These are phyloP conservation scores for Trifolium pratense DNA, from an alignment of 306 rosid genomes.

Conservation along the genomic window DNA sequence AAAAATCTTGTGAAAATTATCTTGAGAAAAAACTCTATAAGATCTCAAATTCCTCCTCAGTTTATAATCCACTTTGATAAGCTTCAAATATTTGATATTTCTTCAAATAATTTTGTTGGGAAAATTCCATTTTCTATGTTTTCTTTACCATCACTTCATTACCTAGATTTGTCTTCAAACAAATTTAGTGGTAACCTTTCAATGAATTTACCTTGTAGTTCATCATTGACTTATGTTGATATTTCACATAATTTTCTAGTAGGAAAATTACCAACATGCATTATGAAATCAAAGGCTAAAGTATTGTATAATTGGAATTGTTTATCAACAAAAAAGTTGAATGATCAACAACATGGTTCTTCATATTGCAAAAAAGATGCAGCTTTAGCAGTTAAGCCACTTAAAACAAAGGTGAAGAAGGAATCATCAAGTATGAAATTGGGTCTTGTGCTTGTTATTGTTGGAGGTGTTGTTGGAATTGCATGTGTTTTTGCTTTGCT, in stretches of 20 bases:
- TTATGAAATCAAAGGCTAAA: conserved; percentile 54
- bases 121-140: conserved; percentile 61
- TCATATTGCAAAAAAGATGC: conserved; percentile 68
- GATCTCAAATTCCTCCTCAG: conserved; percentile 60
- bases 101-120: conserved; percentile 66
- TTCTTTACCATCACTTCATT: conserved; percentile 68
- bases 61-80: conserved; percentile 42
- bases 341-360: conserved; percentile 65
- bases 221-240: conserved; percentile 63
- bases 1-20: conserved; percentile 52
- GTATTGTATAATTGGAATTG: conserved; percentile 74
- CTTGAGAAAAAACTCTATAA: conserved; percentile 66
- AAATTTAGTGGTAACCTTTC: conserved; percentile 69
- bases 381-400: conserved; percentile 85
- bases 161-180: conserved; percentile 65
- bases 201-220: conserved; percentile 52
- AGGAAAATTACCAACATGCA: conserved; percentile 80
- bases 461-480: conserved; percentile 64
- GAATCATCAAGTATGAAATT: conserved; percentile 51
- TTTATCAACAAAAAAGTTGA: conserved; percentile 54
- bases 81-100: conserved; percentile 69
- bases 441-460: conserved; percentile 62
- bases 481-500: conserved; percentile 56
- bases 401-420: conserved; percentile 33
- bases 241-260: conserved; percentile 76